Percentiles rank a stretch among this genome's conserved stretches.
These are phyloP conservation scores for Exophiala calicioides DNA, from an alignment of 2,329 filamentous ascomycete species.

Conservation along the genomic window DNA sequence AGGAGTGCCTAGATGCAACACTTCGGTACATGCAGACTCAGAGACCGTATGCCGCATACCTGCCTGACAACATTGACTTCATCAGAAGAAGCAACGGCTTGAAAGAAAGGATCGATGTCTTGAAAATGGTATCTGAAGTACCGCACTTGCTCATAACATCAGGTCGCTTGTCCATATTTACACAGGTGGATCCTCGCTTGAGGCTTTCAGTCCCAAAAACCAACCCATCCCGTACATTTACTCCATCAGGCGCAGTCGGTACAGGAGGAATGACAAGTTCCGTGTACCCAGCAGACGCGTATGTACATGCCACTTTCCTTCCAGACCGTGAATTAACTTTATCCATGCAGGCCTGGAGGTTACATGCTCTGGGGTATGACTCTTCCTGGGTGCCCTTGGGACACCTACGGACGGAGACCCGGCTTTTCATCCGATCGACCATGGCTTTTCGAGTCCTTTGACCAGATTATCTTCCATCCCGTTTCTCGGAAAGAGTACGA, in stretches of 20 bases:
- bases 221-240: slow-evolving; percentile 59
- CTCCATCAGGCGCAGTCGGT: slow-evolving; percentile 55
- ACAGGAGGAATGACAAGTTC: slow-evolving; percentile 57
- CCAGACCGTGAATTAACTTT: no score
- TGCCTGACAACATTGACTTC: slow-evolving; percentile 63
- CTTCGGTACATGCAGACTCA: slow-evolving; percentile 62
- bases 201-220: slow-evolving; percentile 56
- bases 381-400: slow-evolving; percentile 52
- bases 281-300: slow-evolving; percentile 57
- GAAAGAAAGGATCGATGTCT: slow-evolving; percentile 46
- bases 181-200: slow-evolving; percentile 56
- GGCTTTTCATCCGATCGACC: slow-evolving; percentile 49
- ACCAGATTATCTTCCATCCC: slow-evolving; percentile 56
- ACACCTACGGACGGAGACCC: slow-evolving; percentile 53
- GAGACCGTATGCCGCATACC: slow-evolving; percentile 59
- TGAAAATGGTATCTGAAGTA: slow-evolving; percentile 33
- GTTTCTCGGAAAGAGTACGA: slow-evolving; percentile 53
- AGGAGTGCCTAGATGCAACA: slow-evolving; percentile 48
- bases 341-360: no score
- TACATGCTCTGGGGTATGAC: slow-evolving; percentile 57
- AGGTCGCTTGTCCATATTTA: slow-evolving; percentile 56
- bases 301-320: no score
- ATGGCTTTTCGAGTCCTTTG: slow-evolving; percentile 59
- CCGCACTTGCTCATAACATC: slow-evolving; percentile 51
- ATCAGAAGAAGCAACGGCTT: slow-evolving; percentile 56